These are phyloP conservation scores for Penicillium freii DNA, from an alignment of 2,329 filamentous ascomycete species.

Conservation along the genomic window DNA sequence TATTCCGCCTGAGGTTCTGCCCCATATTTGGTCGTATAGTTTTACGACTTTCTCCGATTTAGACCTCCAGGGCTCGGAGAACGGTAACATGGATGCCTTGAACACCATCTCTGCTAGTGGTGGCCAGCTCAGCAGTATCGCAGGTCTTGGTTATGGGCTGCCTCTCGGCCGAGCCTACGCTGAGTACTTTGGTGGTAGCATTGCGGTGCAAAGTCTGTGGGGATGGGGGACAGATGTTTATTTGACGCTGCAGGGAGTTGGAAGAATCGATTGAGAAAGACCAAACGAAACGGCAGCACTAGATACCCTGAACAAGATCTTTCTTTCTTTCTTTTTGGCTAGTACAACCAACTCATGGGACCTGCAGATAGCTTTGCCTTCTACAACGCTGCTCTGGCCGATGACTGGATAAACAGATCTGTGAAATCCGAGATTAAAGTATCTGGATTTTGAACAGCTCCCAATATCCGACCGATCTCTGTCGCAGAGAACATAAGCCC, in stretches of 20 bases:
- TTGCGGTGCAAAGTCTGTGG: conserved; percentile 90
- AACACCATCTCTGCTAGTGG: conserved; percentile 71
- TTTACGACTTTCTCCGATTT: conserved; percentile 90
- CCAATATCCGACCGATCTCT: conserved; percentile 13
- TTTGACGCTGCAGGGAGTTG: conserved; percentile 60
- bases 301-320: conserved; percentile 6
- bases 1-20: conserved; percentile 77
- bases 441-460: conserved; percentile 13
- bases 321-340: background rate
- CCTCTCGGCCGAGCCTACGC: conserved; percentile 90
- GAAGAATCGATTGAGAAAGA: conserved; percentile 43
- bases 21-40: conserved; percentile 93
- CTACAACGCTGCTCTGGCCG: conserved; percentile 10
- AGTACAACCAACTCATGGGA: background rate
- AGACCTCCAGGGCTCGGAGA: conserved; percentile 48
- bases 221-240: conserved; percentile 82
- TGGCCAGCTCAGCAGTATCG: conserved; percentile 77
- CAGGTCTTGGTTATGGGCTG: conserved; percentile 87
- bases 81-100: conserved; percentile 64
- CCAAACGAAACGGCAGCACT: background rate
- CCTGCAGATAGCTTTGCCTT: background rate
- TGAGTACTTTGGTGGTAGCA: conserved; percentile 95
- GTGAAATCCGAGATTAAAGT: conserved; percentile 16
- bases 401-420: conserved; percentile 15
- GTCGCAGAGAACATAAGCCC: conserved; percentile 16